phyloP scores from a whole-genome alignment of 306 rosid genomes.

The Cucurbita moschata region DNA sequence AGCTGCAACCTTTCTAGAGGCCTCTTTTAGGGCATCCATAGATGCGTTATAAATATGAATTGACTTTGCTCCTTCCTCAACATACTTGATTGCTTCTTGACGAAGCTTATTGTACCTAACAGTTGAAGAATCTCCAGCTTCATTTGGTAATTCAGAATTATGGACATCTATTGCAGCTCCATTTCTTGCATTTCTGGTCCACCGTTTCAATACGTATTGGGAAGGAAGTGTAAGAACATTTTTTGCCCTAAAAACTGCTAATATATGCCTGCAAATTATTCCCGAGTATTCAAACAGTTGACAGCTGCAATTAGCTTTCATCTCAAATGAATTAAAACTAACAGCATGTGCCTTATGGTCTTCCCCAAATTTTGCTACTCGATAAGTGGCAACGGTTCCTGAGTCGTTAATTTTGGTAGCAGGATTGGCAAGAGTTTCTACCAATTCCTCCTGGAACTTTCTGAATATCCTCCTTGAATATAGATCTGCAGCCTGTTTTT shows the following conservation, averaged over 20 bases:
- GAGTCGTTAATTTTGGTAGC: conserved; percentile 67
- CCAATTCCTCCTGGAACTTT: conserved; percentile 83
- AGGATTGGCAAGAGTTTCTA: conserved; percentile 80
- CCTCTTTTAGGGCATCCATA: conserved; percentile 72
- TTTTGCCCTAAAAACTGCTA: conserved; percentile 70
- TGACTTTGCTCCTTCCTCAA: conserved; percentile 89
- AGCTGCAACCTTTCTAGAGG: conserved; percentile 50
- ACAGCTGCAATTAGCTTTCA: conserved; percentile 80
- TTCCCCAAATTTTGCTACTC: conserved; percentile 81
- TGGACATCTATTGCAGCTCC: conserved; percentile 42
- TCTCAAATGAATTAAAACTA: conserved; percentile 45
- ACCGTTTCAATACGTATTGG: conserved; percentile 62
- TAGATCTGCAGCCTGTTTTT: conserved; percentile 74
- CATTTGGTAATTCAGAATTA: conserved; percentile 31
- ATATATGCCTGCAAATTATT: conserved; percentile 71
- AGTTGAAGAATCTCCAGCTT: conserved; percentile 38
- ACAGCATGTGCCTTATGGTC: conserved; percentile 55
- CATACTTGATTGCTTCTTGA: conserved; percentile 75
- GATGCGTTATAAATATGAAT: conserved; percentile 65
- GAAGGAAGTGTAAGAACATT: conserved; percentile 83
- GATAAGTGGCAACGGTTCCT: conserved; percentile 56
- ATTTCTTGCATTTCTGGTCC: conserved; percentile 71
- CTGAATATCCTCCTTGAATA: conserved; percentile 64
- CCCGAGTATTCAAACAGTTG: conserved; percentile 84
- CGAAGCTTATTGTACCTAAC: conserved; percentile 62